Evolutionary conservation across 176 grass and related monocot genomes (phyloP).

Genomic region (Paspalum vaginatum): DNA sequence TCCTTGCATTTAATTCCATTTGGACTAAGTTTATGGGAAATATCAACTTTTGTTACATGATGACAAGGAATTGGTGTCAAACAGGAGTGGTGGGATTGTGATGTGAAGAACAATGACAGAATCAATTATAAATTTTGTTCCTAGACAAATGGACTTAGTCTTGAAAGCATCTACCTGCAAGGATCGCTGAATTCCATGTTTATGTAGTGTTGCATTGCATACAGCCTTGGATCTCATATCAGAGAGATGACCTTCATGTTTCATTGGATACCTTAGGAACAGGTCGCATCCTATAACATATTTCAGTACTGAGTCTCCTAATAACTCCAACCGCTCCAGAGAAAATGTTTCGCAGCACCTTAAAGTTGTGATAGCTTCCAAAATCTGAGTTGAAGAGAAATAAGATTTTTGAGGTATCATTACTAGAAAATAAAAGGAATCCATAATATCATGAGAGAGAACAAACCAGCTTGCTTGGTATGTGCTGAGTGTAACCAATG

Average conservation of each 20-base stretch:
- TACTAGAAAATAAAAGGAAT: constrained; percentile 25
- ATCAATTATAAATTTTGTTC: constrained; percentile 26
- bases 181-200: constrained; percentile 64
- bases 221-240: constrained; percentile 65
- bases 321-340: constrained; percentile 82
- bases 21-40: not conserved
- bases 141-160: constrained; percentile 30
- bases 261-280: constrained; percentile 76
- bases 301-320: constrained; percentile 91
- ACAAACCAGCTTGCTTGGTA: constrained; percentile 78
- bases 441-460: constrained; percentile 17
- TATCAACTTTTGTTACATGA: constrained; percentile 6
- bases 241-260: constrained; percentile 89
- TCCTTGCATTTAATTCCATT: not conserved
- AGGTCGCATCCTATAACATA: constrained; percentile 78
- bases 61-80: constrained; percentile 1
- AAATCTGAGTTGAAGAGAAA: constrained; percentile 62
- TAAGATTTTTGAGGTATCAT: constrained; percentile 15
- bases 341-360: constrained; percentile 87
- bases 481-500: constrained; percentile 57
- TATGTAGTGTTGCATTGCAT: constrained; percentile 86
- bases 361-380: constrained; percentile 91
- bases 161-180: constrained; percentile 68
- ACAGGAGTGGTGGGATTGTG: constrained; percentile 10
- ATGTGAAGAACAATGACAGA: constrained; percentile 28